Evolutionary conservation across 257 asterid genomes (phyloP), one percentile per base, ranked within the genome.

Genomic region (Cordia subcordata): DNA sequence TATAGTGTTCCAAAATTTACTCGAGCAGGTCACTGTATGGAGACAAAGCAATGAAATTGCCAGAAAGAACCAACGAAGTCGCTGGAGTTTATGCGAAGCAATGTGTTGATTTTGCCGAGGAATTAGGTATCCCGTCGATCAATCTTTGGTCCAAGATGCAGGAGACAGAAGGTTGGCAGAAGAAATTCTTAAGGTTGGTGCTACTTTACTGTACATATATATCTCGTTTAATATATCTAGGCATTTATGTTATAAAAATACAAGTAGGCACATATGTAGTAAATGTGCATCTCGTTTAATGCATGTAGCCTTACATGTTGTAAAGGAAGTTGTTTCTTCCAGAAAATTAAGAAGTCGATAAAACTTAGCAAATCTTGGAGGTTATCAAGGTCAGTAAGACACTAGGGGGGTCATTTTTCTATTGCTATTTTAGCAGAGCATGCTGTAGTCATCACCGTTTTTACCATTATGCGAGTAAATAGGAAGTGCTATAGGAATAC

Each of bases 81-180:
- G 13, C 90, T 5, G 87, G 90, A 65, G 70, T 39, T 53, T 93
- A 93, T 63, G 96, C 95, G 0, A 79, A 77, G 63, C 74, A 78
- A 60, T 93, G 99, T 53, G 74, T 82, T 58, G 74, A 69, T 57
- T 65, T 93, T 70, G 95, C 95, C 66, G 55, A 62, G 67, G 96
- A 93, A 61, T 82, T 89, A 16, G 85, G 80, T 69, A 78, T 86
- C 51, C 94, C 95, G 62, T 89, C 83, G 4, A 21, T 93, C 69
- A 70, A 86, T 76, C 74, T 93, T 14, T 93, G 99, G 99, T 80
- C 96, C 66, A 86, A 82, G 72, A 89, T 93, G 96, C 96, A 93
- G 77, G 86, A 93, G 78, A 75, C 81, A 8, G 76, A 67, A 12
- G 83, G 83, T 49, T 89, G 99, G 99, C 84, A 85, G 80, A 77